A percentile compares a stretch with the other conserved stretches of the same genome.
These are phyloP conservation scores for Penicillium verrucosum DNA, from an alignment of 2,329 filamentous ascomycete species.

Conservation along the genomic window DNA sequence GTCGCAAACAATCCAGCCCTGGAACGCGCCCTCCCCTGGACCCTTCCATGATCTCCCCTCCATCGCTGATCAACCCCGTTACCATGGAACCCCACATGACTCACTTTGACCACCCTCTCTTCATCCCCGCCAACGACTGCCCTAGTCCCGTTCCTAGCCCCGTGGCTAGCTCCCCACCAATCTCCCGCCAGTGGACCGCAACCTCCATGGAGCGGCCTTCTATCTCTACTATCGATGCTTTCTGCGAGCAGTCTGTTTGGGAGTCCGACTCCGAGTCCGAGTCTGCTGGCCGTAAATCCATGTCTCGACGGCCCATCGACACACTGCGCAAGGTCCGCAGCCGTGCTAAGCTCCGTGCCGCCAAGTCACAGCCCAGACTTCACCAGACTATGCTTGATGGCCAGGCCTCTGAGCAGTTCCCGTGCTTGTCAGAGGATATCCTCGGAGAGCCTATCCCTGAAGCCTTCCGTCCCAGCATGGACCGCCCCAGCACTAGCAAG, in stretches of 20 bases:
- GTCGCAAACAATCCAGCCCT: constrained; percentile 26
- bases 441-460: constrained; percentile 15
- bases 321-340: constrained; percentile 42
- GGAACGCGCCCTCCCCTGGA: constrained; percentile 32
- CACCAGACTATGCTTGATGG: constrained; percentile 25
- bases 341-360: constrained; percentile 37
- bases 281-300: constrained; percentile 33
- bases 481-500: constrained; percentile 22
- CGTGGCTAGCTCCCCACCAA: constrained; percentile 29
- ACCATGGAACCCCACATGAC: constrained; percentile 40
- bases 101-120: constrained; percentile 41
- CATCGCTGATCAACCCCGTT: constrained; percentile 37
- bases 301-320: constrained; percentile 39
- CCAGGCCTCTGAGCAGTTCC: constrained; percentile 28
- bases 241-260: constrained; percentile 40
- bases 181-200: constrained; percentile 29
- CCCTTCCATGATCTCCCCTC: constrained; percentile 40
- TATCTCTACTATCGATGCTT: constrained; percentile 32
- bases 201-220: constrained; percentile 33
- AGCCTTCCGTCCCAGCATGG: constrained; percentile 16
- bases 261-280: constrained; percentile 41
- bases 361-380: constrained; percentile 38
- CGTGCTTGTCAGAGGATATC: constrained; percentile 28
- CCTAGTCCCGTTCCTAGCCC: constrained; percentile 38
- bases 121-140: constrained; percentile 39